Percentiles rank a stretch among this genome's conserved stretches.
These are phyloP conservation scores for Coemansia interrupta DNA, from an alignment of 192 early-diverging fungal species.

Conservation along the genomic window DNA sequence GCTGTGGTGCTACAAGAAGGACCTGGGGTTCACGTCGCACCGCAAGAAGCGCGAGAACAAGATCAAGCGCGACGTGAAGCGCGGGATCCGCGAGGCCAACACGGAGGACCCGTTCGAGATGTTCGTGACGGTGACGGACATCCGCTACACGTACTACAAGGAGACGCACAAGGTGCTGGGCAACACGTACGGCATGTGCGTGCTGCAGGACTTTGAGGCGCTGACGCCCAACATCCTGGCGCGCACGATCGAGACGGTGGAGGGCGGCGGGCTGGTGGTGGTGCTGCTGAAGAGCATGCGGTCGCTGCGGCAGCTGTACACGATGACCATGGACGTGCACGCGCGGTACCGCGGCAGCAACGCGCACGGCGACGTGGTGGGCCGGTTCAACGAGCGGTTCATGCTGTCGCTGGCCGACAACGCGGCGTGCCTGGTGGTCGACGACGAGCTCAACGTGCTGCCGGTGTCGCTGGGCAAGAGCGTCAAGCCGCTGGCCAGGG, in stretches of 20 bases:
- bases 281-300: constrained; percentile 92
- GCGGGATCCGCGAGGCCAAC: constrained; percentile 87
- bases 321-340: constrained; percentile 99
- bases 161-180: constrained; percentile 98
- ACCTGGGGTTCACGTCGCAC: constrained; percentile 90
- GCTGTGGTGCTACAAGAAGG: constrained; percentile 99
- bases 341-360: constrained; percentile 86
- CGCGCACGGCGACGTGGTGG: constrained; percentile 86
- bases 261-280: constrained; percentile 93
- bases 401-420: constrained; percentile 89
- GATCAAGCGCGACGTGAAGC: constrained; percentile 91
- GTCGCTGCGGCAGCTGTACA: constrained; percentile 94
- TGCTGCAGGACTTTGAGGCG: constrained; percentile 97
- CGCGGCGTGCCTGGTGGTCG: constrained; percentile 86
- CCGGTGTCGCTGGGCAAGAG: constrained; percentile 91
- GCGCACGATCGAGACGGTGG: constrained; percentile 96
- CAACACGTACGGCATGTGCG: constrained; percentile 98
- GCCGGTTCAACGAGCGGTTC: constrained; percentile 97
- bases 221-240: constrained; percentile 96
- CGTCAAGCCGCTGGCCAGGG: constrained; percentile 75
- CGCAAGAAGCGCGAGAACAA: constrained; percentile 95
- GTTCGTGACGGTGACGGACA: constrained; percentile 91
- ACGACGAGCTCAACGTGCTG: constrained; percentile 97
- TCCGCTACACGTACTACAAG: constrained; percentile 99
- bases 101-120: constrained; percentile 98